phyloP scores from a whole-genome alignment of 345 rosid species.

The Syzygium jambos region DNA sequence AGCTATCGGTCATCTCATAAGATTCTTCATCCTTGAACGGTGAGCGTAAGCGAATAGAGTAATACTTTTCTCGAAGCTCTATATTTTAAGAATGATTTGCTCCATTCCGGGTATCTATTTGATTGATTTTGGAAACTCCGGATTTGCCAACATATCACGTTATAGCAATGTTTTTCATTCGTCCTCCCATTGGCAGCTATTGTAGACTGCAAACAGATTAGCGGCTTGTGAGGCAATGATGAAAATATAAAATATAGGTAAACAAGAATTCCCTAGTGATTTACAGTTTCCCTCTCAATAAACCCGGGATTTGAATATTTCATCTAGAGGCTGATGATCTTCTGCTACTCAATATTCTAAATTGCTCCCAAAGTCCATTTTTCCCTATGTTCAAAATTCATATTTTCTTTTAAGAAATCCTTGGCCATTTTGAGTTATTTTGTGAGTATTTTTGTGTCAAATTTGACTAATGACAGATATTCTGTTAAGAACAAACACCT shows the following conservation, averaged over 20 bases:
- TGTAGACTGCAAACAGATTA: background rate
- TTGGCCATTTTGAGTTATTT: background rate
- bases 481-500: background rate
- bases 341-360: background rate
- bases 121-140: too few species aligned
- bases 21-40: too few species aligned
- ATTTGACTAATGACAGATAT: background rate
- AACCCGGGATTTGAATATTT: background rate
- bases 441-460: background rate
- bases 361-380: background rate
- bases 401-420: background rate
- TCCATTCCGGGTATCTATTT: accelerated
- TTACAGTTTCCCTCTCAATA: accelerated
- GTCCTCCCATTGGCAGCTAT: accelerated
- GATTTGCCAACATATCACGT: background rate
- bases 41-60: accelerated
- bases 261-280: background rate
- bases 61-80: too few species aligned
- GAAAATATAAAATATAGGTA: accelerated
- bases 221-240: background rate
- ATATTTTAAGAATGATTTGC: too few species aligned
- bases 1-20: too few species aligned
- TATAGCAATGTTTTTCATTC: background rate
- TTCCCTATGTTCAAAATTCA: background rate
- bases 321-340: background rate